A percentile compares a stretch with the other conserved stretches of the same genome.
Evolutionary conservation across 1,139 yeast species (phyloP).

Genomic region (Candida sojae): DNA sequence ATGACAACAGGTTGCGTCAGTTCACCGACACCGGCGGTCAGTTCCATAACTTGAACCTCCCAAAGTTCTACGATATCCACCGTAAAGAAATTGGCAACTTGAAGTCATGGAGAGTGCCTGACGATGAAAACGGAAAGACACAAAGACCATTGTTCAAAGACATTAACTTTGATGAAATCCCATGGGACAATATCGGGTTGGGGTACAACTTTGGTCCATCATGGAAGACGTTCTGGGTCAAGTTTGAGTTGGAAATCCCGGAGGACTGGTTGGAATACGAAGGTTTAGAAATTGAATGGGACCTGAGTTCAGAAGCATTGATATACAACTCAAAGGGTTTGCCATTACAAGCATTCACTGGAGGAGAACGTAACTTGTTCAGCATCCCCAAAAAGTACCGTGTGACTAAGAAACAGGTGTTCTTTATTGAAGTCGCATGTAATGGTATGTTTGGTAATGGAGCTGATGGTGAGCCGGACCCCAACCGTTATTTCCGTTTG

Average conservation of each 20-base stretch:
- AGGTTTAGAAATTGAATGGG: conserved; percentile 77
- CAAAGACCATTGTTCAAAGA: conserved; percentile 77
- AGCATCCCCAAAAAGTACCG: conserved; percentile 58
- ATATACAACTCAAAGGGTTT: conserved; percentile 66
- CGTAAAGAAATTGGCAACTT: conserved; percentile 51
- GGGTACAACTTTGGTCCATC: conserved; percentile 91
- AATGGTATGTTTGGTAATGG: conserved; percentile 95
- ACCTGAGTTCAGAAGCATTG: conserved; percentile 83
- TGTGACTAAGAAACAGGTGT: conserved; percentile 41
- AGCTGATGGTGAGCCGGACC: conserved; percentile 56
- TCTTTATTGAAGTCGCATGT: conserved; percentile 88
- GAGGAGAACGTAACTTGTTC: conserved; percentile 80
- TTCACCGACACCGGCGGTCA: conserved; percentile 75
- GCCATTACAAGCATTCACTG: conserved; percentile 84
- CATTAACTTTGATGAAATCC: conserved; percentile 41
- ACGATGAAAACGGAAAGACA: conserved; percentile 48
- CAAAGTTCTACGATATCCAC: conserved; percentile 74
- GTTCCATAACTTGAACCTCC: conserved; percentile 68
- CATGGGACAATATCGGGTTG: conserved; percentile 62
- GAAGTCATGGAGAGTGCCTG: conserved; percentile 67
- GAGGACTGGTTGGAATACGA: conserved; percentile 52
- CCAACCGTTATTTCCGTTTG: conserved; percentile 69
- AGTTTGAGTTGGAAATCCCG: conserved; percentile 64
- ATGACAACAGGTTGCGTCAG: conserved; percentile 77
- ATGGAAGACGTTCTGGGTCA: conserved; percentile 97